Evolutionary conservation across 1,139 yeast species (phyloP).

Genomic region (Debaryomyces psychrophilus): DNA sequence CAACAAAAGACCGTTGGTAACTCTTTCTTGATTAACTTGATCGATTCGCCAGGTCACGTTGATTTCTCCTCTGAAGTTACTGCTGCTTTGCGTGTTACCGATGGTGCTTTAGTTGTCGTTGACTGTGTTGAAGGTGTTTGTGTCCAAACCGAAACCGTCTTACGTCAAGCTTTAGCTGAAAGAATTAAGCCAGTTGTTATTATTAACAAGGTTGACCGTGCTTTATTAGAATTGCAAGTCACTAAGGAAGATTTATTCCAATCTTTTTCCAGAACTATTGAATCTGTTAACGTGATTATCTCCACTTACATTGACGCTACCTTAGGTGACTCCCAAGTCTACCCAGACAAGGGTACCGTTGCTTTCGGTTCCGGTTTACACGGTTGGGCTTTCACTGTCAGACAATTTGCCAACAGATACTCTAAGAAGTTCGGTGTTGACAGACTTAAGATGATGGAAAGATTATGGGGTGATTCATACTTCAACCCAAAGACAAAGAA

Average conservation of each 20-base stretch:
- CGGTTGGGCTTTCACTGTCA: constrained; percentile 99
- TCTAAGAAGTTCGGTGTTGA: constrained; percentile 99
- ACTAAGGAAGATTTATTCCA: constrained; percentile 99
- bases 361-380: constrained; percentile 99
- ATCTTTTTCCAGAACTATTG: constrained; percentile 98
- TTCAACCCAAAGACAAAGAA: constrained; percentile 99
- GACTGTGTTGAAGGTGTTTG: constrained; percentile 99
- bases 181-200: constrained; percentile 98
- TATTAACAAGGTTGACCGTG: constrained; percentile 99
- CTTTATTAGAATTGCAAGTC: constrained; percentile 97
- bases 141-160: constrained; percentile 99
- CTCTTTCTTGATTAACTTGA: constrained; percentile 95
- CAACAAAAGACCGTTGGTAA: constrained; percentile 93
- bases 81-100: constrained; percentile 99
- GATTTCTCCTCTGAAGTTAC: constrained; percentile 99
- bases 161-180: constrained; percentile 99
- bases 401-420: constrained; percentile 98
- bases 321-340: constrained; percentile 96
- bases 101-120: constrained; percentile 99
- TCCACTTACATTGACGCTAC: constrained; percentile 91
- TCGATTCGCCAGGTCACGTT: constrained; percentile 99
- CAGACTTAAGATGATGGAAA: constrained; percentile 96
- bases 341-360: constrained; percentile 99
- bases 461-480: constrained; percentile 99
- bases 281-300: constrained; percentile 97